These are phyloP conservation scores for Clitopilus hobsonii DNA, from an alignment of 768 basidiomycete species.

Conservation along the genomic window DNA sequence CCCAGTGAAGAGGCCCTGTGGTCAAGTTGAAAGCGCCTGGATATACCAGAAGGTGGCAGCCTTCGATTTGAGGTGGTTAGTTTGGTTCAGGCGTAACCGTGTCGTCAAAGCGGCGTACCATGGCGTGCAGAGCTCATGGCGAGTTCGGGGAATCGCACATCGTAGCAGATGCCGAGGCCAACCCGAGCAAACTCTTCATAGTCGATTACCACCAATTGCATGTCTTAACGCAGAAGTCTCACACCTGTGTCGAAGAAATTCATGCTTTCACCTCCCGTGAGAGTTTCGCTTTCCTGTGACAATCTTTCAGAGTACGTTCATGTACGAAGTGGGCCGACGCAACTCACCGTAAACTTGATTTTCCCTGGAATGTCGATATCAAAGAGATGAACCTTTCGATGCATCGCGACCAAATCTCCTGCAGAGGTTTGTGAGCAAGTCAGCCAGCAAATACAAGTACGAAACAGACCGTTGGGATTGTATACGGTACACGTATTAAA, in stretches of 20 bases:
- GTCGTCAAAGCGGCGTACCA: conserved; percentile 40
- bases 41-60: conserved; percentile 85
- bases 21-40: conserved; percentile 95
- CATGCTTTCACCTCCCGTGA: conserved; percentile 68
- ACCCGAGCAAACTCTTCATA: conserved; percentile 88
- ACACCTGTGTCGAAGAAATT: conserved; percentile 88
- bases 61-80: conserved; percentile 27
- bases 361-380: conserved; percentile 96
- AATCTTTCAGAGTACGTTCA: conserved; percentile 4
- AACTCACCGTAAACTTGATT: conserved; percentile 76
- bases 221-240: conserved; percentile 3
- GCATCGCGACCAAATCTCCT: conserved; percentile 84
- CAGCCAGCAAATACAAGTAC: neutral
- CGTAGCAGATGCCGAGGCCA: conserved; percentile 95
- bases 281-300: conserved; percentile 77
- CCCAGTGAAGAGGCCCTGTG: conserved; percentile 96
- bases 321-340: neutral
- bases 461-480: conserved; percentile 59
- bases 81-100: neutral
- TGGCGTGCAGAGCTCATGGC: conserved; percentile 85
- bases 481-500: conserved; percentile 96
- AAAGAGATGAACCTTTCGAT: conserved; percentile 95
- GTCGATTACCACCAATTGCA: neutral
- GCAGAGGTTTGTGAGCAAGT: neutral
- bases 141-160: conserved; percentile 91